Evolutionary conservation across 139 green algal genomes (phyloP), one percentile per base, ranked within the genome.

Genomic region (Chlamydomonas incerta): DNA sequence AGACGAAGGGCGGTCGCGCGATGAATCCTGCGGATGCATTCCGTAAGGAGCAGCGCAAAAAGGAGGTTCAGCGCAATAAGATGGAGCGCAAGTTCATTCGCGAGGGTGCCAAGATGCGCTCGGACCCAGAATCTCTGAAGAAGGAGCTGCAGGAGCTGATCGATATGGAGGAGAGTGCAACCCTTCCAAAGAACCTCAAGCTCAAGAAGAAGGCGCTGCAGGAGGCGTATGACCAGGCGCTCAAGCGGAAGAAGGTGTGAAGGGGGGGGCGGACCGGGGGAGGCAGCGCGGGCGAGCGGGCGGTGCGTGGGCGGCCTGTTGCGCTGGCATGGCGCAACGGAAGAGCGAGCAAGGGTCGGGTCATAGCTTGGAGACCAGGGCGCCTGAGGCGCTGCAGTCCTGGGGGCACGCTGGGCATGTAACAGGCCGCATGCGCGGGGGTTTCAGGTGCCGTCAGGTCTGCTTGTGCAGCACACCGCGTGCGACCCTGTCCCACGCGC

Each of bases 171-270:
- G 88, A 97, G 68, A 57, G 81, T 10, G 94, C 91, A 33, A 79
- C 68, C 14, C 57, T 90, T n/a, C 74, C 84, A 26, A 96, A 91
- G 72, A 92, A 94, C 23, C 81, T 96, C 37, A 90, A 94, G 76
- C 88, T 98, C 14, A 95, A 93, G 87, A 97, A 98, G 88, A 96
- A 95, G 58, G 95, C 95, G 57, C 74, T 98, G 87, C 94, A 98
- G 80, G 91, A 95, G 50, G 95, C 95, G 0, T 97, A 96, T 62
- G 94, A 98, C 52, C 74, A 88, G 65, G 94, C 95, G 0, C 81
- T 97, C 34, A 95, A 96, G 80, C 93, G 91, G 35, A 88, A 96
- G 67, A 95, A 95, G 95, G 95, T 96, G 72, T 55, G 70, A 1
- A 41, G 35, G 62, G 4, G 31, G n/a, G 24, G 34, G 67, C n/a